Evolutionary conservation across 1,284 basidiomycete species (phyloP).

Genomic region (Austroboletus olivaceoglutinosus): DNA sequence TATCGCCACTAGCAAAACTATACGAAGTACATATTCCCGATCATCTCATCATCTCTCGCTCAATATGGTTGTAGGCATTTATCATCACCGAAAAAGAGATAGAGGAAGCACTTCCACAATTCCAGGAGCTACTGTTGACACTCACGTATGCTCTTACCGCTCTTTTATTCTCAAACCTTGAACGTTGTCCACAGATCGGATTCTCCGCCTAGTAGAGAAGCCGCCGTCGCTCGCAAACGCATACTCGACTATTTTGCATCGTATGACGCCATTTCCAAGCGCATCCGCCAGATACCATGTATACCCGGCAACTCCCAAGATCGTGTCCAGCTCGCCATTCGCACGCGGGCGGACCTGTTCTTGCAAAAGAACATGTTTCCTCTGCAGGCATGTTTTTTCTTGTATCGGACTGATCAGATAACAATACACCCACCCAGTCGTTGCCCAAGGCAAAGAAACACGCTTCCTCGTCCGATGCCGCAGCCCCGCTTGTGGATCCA

Average conservation of each 20-base stretch:
- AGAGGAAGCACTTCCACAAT: constrained; percentile 63
- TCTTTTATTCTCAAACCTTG: background rate
- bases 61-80: constrained; percentile 55
- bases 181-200: constrained; percentile 43
- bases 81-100: constrained; percentile 77
- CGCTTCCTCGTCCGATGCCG: constrained; percentile 18
- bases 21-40: constrained; percentile 55
- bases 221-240: constrained; percentile 70
- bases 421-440: constrained; percentile 40
- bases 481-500: constrained; percentile 47
- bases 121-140: constrained; percentile 63
- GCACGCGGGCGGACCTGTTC: constrained; percentile 76
- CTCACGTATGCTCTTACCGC: constrained; percentile 43
- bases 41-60: background rate
- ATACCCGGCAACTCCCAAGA: constrained; percentile 73
- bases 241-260: constrained; percentile 81
- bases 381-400: constrained; percentile 54
- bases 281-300: constrained; percentile 72
- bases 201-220: constrained; percentile 64
- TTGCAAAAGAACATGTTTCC: constrained; percentile 88
- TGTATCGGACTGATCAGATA: background rate
- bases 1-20: constrained; percentile 65
- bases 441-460: constrained; percentile 57
- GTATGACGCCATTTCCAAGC: constrained; percentile 87
- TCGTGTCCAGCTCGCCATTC: constrained; percentile 79